Evolutionary conservation across 345 rosid genomes (phyloP), one percentile per base, ranked within the genome.

Genomic region (Raphanus raphanistrum): DNA sequence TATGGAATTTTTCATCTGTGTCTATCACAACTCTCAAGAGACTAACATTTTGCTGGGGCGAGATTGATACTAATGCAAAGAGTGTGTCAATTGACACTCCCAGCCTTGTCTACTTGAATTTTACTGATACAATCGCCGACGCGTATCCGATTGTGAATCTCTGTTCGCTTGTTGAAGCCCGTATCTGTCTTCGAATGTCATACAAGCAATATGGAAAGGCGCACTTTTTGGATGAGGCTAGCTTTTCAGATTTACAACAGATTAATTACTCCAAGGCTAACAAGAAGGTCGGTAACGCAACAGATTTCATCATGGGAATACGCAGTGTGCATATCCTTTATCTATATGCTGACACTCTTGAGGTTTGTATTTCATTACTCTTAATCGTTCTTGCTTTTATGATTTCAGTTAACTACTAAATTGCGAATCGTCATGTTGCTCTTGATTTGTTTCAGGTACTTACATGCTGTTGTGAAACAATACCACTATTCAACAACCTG

Each of bases 401-500:
- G 6, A 38, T 2, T 43, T 43, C 31, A 28, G 31, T 28, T 28
- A 28, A 28, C 31, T 43, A 11, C 11, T 0, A 9, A 43, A 43
- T 11, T 43, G 11, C 13, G 57, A 38, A 4, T 60, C 43, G 9
- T 60, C 41, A 36, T 58, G 45, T 27, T 62, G 70, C 31, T 28
- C 31, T 28, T 28, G 62, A 63, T 63, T 63, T 63, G 62, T 48
- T 63, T 32, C 62, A 73, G 76, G 76, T 73, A 32, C 62, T 73
- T 3, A 48, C 50, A 12, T 32, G 48, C 63, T 5, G 35, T 12
- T 63, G 76, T 63, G 52, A 32, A 21, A 26, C 26, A 5, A 50
- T 63, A 21, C 76, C 70, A 0, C 2, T 73, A 0, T 73, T 73
- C 50, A 50, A 12, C 26, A 63, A 73, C 35, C 33, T 73, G 52